A percentile compares a stretch with the other conserved stretches of the same genome.
Evolutionary conservation across 179 eudicot species (phyloP).

Genomic region (Spinacia oleracea): DNA sequence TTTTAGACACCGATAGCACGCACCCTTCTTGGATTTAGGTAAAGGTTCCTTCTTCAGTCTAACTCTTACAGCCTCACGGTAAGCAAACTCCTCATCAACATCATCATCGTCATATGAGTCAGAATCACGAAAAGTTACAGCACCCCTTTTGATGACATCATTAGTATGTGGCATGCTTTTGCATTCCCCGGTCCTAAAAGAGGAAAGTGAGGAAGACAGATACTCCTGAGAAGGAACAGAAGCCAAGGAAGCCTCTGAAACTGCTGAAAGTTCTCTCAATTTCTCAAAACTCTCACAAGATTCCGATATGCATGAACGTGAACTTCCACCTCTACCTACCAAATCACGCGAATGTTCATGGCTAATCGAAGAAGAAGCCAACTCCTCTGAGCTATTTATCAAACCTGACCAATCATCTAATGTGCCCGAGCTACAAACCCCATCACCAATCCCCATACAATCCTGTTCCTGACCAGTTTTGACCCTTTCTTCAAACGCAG

Average conservation of each 20-base stretch:
- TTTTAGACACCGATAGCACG: conserved; percentile 86
- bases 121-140: conserved; percentile 63
- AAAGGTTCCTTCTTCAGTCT: conserved; percentile 52
- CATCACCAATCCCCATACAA: conserved; percentile 44
- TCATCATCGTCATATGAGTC: conserved; percentile 61
- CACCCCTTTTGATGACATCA: conserved; percentile 45
- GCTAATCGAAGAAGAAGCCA: conserved; percentile 60
- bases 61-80: conserved; percentile 37
- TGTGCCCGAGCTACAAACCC: conserved; percentile 43
- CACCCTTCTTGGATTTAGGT: conserved; percentile 67
- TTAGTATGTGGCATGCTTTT: conserved; percentile 49
- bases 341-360: conserved; percentile 63
- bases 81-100: conserved; percentile 40
- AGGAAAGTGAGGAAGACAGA: conserved; percentile 75
- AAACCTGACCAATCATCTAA: conserved; percentile 54
- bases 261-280: conserved; percentile 63
- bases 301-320: conserved; percentile 75
- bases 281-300: conserved; percentile 67
- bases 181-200: conserved; percentile 62
- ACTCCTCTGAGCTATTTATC: conserved; percentile 53
- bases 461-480: conserved; percentile 32
- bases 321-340: conserved; percentile 53
- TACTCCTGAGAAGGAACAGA: conserved; percentile 59
- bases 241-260: conserved; percentile 41
- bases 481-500: conserved; percentile 45